Evolutionary conservation across 768 basidiomycete genomes (phyloP), one percentile per base, ranked within the genome.

Genomic region (Psilocybe tampanensis): DNA sequence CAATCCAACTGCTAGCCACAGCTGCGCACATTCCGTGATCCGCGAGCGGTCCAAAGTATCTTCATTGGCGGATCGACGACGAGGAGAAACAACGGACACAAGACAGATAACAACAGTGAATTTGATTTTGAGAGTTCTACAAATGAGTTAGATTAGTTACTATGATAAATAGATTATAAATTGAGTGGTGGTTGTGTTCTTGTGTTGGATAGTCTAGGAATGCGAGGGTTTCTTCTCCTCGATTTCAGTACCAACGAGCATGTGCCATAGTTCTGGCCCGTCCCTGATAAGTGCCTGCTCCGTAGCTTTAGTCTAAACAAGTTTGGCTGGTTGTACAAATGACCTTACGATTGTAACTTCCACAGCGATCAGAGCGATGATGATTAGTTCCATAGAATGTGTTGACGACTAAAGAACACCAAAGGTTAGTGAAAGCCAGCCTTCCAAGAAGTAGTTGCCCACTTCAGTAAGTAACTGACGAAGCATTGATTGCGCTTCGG

Each of bases 341-440:
- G 13, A 24, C 75, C 86, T 68, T 65, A 95, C 94, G 48, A 97
- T 90, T 64, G 94, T 78, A n/a, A 95, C 94, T 71, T 96, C 94
- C 11, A 97, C 93, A 0, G 95, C 92, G 66, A 98, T 97, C 47
- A 98, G 87, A 1, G 85, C 81, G 62, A 98, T 98, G 68, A 98
- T 98, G 60, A 98, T 90, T 4, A 96, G 77, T 73, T 98, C 96
- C 90, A 98, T 95, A 2, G 90, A 86, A 66, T 97, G 93, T 2
- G 82, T 84, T 4, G 91, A 92, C 2, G 93, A 92, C 92, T 96
- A 64, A 9, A 59, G 47, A 47, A 48, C 48, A 9, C n/a, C 29
- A 9, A 9, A 29, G 29, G 29, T 29, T 24, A n/a, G 56, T 19
- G 47, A 12, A 24, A 54, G 33, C 49, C 2, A 54, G 44, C 13